Evolutionary conservation across 2,329 filamentous ascomycete genomes (phyloP), one percentile per base, ranked within the genome.

Genomic region (Aspergillus sp.): DNA sequence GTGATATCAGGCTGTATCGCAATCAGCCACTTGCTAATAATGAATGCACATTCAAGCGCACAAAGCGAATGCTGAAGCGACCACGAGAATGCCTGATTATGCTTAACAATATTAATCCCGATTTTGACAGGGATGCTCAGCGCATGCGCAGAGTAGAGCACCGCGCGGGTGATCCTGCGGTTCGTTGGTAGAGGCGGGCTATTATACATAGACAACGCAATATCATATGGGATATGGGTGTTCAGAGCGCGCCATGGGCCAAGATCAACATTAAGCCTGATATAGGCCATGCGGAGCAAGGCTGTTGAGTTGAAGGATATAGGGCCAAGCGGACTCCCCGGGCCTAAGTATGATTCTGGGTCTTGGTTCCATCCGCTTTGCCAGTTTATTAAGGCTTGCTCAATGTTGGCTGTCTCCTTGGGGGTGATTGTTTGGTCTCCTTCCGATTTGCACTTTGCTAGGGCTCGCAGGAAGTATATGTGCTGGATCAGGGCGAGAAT

Each of bases 321-420:
- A 1, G 61, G 58, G 3, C 61, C 61, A 5, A 19, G 3, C 3
- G 58, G 58, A 9, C 30, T 51, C 2, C 48, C 40, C 3, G 58
- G 56, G 12, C 45, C 40, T 1, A 86, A 80, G 0, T 81, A 83
- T 0, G 84, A 85, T 66, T 59, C 56, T 63, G 30, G 73, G 65
- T 58, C 88, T 84, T 64, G 17, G n/a, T 59, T 13, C 61, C 58
- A 62, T 24, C n/a, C 22, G 3, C 4, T 9, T 12, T 57, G 49
- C 59, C 59, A 61, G 45, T 30, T 33, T 27, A 27, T 27, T 1
- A 27, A 27, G 8, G 24, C 24, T 8, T 1, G 24, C 3, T 27
- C 24, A 2, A 27, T 27, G 24, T 2, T 27, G 24, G 24, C 7
- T 8, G 24, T 27, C 0, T 27, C 24, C 8, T 27, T 7, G 24